Evolutionary conservation across 306 rosid species (phyloP).

Genomic region (Pachyrhizus erosus): DNA sequence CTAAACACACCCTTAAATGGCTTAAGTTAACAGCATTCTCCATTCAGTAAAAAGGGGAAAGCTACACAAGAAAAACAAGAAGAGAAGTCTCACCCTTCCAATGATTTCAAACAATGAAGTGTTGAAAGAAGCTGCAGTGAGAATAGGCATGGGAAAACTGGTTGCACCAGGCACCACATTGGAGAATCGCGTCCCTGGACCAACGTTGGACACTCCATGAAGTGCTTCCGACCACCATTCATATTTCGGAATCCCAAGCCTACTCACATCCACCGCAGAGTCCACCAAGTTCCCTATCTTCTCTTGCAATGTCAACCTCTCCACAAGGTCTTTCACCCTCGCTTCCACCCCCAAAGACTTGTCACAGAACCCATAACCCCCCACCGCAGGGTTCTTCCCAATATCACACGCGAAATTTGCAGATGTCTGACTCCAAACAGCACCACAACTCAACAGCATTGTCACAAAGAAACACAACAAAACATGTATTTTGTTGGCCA

Average conservation of each 20-base stretch:
- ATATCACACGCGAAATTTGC: slow-evolving; percentile 73
- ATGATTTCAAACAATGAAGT: slow-evolving; percentile 66
- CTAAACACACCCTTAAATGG: no score
- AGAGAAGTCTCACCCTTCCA: slow-evolving; percentile 68
- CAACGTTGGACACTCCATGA: slow-evolving; percentile 55
- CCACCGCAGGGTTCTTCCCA: slow-evolving; percentile 46
- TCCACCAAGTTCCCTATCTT: slow-evolving; percentile 53
- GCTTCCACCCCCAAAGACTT: slow-evolving; percentile 44
- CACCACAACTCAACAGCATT: not conserved
- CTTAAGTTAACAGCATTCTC: not conserved
- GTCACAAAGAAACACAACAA: slow-evolving; percentile 44
- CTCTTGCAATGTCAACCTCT: slow-evolving; percentile 58
- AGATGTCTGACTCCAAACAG: slow-evolving; percentile 54
- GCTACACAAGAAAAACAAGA: not conserved
- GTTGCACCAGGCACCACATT: slow-evolving; percentile 49
- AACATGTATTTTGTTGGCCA: slow-evolving; percentile 64
- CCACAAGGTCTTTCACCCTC: slow-evolving; percentile 53
- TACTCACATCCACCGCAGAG: slow-evolving; percentile 60
- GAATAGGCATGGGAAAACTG: slow-evolving; percentile 61
- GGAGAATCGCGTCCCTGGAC: slow-evolving; percentile 51
- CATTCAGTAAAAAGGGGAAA: not conserved
- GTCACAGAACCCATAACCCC: slow-evolving; percentile 64
- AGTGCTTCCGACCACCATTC: slow-evolving; percentile 70
- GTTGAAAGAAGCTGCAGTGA: slow-evolving; percentile 57
- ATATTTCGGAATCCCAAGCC: slow-evolving; percentile 64